Base-by-base conservation (phyloP, 2,329 filamentous ascomycete genomes). In the Nothophoma quercina region DNA sequence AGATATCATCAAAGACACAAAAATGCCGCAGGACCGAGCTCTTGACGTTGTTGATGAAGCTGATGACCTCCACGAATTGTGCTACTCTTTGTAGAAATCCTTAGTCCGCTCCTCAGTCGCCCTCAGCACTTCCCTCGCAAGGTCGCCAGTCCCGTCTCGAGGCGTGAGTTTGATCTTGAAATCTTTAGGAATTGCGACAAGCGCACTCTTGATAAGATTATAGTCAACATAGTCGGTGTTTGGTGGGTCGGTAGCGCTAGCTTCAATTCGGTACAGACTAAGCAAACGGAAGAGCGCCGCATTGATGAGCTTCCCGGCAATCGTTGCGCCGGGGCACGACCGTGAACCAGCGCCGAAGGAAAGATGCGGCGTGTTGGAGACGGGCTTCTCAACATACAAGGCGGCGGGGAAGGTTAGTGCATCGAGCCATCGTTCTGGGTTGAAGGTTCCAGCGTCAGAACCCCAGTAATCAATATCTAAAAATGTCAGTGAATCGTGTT, bases 221-320 rank as follows among this genome's bases (percentile, higher is more conserved):
- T 86, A 86, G 5, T 86, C 83, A 4, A 86, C 79, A 55, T 86
- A 86, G 62, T 86, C 83, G 0, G 83, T 85, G 57, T 85, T 86
- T 0, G 83, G 84, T 0, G 83, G 83, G 34, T 79, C 70, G 0
- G 66, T 62, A 42, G 79, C 73, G 59, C 75, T 78, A 19, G 82
- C 75, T 25, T 82, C 76, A 46, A 83, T 79, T 56, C 74, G 77
- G 67, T 81, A 84, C 7, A 75, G 74, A 3, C 75, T 73, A n/a
- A 83, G 56, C 1, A 83, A 67, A 3, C 81, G 76, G 6, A 83
- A 68, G 0, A 84, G 68, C 3, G 81, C 79, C 0, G 78, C 67
- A 54, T 83, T 82, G 2, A 83, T 66, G 2, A 83, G 72, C 3
- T 80, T 69, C n/a, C 70, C 73, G 1, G 81, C 81, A 54, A 84